Evolutionary conservation across 257 asterid species (phyloP).

Genomic region (Leonotis leonurus): DNA sequence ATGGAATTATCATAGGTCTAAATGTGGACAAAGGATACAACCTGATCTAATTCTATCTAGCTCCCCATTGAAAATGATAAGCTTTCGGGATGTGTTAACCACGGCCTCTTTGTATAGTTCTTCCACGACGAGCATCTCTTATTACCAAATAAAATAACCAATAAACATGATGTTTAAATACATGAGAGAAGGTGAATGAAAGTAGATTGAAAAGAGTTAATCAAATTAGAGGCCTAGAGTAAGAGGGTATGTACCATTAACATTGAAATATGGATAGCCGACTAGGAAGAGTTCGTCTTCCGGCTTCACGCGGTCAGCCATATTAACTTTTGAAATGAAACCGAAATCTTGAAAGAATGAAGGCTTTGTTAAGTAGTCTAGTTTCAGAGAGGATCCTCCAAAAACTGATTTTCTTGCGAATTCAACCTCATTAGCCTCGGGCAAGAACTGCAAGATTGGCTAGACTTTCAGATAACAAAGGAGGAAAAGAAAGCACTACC

Average conservation of each 20-base stretch:
- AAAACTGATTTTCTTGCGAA: conserved; percentile 72
- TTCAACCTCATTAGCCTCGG: conserved; percentile 86
- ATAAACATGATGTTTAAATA: not conserved
- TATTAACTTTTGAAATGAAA: conserved; percentile 58
- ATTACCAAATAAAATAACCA: conserved; percentile 1
- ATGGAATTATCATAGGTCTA: too few species aligned
- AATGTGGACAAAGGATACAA: conserved; percentile 57
- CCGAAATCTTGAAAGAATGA: conserved; percentile 89
- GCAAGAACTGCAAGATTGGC: conserved; percentile 62
- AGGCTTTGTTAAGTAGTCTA: conserved; percentile 89
- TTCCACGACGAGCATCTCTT: conserved; percentile 96
- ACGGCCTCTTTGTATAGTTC: conserved; percentile 86
- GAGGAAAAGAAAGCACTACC: not conserved
- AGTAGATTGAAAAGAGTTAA: not conserved
- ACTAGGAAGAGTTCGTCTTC: conserved; percentile 79
- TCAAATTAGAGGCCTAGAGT: not conserved
- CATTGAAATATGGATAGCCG: conserved; percentile 91
- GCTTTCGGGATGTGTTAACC: conserved; percentile 41
- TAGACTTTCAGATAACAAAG: not conserved
- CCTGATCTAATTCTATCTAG: conserved; percentile 96
- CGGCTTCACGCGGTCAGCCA: conserved; percentile 75
- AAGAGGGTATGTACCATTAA: conserved; percentile 57
- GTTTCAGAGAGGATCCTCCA: conserved; percentile 64
- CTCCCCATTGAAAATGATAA: conserved; percentile 85
- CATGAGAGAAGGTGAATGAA: not conserved